A percentile compares a stretch with the other conserved stretches of the same genome.
phyloP scores from a whole-genome alignment of 169 alveolate genomes.

The Plasmodium yoelii region DNA sequence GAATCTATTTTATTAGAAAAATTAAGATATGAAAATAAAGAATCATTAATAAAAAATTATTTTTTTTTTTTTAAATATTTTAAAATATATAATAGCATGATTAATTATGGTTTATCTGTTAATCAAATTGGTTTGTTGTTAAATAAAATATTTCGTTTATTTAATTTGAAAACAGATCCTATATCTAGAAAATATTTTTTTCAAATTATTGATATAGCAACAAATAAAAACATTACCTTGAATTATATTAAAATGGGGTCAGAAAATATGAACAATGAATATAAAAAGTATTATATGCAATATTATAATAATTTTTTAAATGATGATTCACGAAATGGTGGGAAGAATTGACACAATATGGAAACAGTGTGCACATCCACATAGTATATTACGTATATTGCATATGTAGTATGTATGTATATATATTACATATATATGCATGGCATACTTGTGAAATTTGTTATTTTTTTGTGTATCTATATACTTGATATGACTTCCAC shows the following conservation, averaged over 20 bases:
- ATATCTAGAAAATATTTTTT: conserved; percentile 51
- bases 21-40: conserved; percentile 62
- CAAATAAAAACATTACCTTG: conserved; percentile 62
- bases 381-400: too few species aligned
- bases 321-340: conserved; percentile 13
- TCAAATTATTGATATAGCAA: conserved; percentile 57
- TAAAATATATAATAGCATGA: conserved; percentile 53
- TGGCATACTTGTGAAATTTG: not conserved
- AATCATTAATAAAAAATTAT: conserved; percentile 52
- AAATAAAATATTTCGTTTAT: conserved; percentile 56
- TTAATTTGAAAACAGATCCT: conserved; percentile 58
- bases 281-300: conserved; percentile 63
- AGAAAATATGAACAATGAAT: conserved; percentile 42
- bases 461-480: too few species aligned
- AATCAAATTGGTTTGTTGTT: conserved; percentile 47
- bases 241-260: conserved; percentile 57
- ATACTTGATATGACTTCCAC: too few species aligned
- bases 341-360: not conserved
- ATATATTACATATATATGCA: not conserved
- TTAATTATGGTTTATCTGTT: conserved; percentile 51
- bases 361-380: not conserved
- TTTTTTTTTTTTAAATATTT: conserved; percentile 71
- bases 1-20: conserved; percentile 55
- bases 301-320: conserved; percentile 53
- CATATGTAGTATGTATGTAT: too few species aligned